These are phyloP conservation scores for Daldinia grandis DNA, from an alignment of 495 filamentous ascomycete genomes.

Conservation along the genomic window DNA sequence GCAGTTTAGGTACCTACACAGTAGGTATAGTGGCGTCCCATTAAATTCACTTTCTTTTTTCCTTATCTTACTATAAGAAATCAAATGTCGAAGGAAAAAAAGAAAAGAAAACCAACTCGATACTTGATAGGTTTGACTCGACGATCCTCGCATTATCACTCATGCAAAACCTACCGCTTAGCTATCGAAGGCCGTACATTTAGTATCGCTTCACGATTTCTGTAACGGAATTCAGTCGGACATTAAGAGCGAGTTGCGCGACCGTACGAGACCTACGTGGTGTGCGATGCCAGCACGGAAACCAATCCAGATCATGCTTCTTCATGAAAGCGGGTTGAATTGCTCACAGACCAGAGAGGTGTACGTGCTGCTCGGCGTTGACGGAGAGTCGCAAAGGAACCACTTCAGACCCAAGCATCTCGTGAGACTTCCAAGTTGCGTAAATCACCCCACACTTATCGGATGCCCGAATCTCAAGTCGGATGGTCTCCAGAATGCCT, in stretches of 20 bases:
- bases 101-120: neutral
- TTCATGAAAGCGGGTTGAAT: slow-evolving; percentile 31
- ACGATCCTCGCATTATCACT: neutral
- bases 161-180: neutral
- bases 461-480: slow-evolving; percentile 37
- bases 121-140: neutral
- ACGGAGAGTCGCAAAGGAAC: slow-evolving; percentile 27
- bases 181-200: neutral
- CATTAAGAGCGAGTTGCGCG: neutral
- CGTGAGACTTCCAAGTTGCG: slow-evolving; percentile 32
- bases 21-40: neutral
- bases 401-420: slow-evolving; percentile 27
- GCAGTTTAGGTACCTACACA: neutral
- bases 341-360: slow-evolving; percentile 9
- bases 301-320: slow-evolving; percentile 13
- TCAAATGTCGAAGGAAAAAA: neutral
- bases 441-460: slow-evolving; percentile 36
- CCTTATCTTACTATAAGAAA: neutral
- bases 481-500: slow-evolving; percentile 28
- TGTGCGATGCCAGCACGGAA: slow-evolving; percentile 21
- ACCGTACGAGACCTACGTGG: neutral
- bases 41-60: neutral
- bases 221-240: neutral
- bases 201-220: neutral
- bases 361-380: slow-evolving; percentile 14